These are phyloP conservation scores for Sutorius australiensis DNA, from an alignment of 768 basidiomycete species.

Conservation along the genomic window DNA sequence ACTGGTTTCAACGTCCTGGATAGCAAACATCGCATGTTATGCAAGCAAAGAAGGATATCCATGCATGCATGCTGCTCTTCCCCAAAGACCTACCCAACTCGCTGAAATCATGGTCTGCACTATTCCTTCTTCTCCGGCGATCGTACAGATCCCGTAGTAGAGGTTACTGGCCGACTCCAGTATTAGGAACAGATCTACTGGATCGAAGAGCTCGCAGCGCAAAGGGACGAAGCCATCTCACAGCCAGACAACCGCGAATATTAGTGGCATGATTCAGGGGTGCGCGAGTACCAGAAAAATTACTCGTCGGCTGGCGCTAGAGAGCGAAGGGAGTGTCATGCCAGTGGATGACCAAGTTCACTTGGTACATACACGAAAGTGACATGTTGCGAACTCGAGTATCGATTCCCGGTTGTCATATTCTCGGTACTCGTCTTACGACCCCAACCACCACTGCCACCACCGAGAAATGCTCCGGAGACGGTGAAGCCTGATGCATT, in stretches of 20 bases:
- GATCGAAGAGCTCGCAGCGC: not conserved
- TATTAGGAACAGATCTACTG: not conserved
- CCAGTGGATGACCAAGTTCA: conserved; percentile 36
- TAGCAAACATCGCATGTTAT: not conserved
- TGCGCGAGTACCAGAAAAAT: not conserved
- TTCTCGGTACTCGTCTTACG: conserved; percentile 32
- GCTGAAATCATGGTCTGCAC: not conserved
- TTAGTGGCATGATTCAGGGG: not conserved
- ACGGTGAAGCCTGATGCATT: conserved; percentile 16
- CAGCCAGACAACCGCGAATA: not conserved
- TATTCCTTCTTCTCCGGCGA: not conserved
- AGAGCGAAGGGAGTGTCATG: conserved; percentile 27
- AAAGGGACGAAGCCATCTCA: not conserved
- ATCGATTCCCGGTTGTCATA: conserved; percentile 29
- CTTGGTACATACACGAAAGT: conserved; percentile 35
- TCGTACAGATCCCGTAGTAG: not conserved
- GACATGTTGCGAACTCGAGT: conserved; percentile 38
- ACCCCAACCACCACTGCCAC: conserved; percentile 30
- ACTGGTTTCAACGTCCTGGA: not conserved
- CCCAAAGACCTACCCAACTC: not conserved
- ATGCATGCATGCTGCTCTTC: not conserved
- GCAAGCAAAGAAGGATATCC: not conserved
- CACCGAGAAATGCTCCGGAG: conserved; percentile 36
- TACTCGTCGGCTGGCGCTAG: conserved; percentile 19
- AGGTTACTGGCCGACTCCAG: no score